Conservation (phyloP, 257 asterid species). For the Leptodermis oblonga region DNA sequence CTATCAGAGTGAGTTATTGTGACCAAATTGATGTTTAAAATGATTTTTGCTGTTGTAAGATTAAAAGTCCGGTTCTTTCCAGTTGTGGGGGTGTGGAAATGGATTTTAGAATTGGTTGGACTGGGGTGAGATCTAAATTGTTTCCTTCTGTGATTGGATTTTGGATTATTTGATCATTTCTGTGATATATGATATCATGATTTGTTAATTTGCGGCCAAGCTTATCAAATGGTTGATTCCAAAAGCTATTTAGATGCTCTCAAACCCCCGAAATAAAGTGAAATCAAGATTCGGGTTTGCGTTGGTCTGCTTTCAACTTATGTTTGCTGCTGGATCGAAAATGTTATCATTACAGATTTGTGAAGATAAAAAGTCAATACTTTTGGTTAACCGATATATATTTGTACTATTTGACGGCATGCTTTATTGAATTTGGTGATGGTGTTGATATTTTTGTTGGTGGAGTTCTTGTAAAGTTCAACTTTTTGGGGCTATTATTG, state of each 20-base stretch:
- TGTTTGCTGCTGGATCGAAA: no score
- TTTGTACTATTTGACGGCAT: not conserved
- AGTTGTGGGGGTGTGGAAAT: not conserved
- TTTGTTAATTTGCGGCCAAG: not conserved
- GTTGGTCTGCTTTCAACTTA: not conserved
- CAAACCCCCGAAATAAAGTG: not conserved
- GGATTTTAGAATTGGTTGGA: not conserved
- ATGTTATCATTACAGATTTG: not conserved
- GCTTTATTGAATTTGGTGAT: not conserved
- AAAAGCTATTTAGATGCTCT: not conserved
- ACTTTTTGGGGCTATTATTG: not conserved
- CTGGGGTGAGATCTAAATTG: no score
- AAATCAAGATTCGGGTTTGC: not conserved
- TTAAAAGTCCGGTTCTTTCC: not conserved
- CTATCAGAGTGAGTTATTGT: constrained; percentile 60
- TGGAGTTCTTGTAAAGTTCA: not conserved
- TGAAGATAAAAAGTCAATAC: not conserved
- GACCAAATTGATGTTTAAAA: not conserved
- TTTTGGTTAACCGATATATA: no score
- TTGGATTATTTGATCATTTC: not conserved
- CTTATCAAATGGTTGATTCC: not conserved
- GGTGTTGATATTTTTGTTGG: not conserved
- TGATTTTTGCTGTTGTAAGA: no score
- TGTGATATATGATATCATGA: not conserved
- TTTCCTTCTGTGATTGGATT: not conserved